Conservation (phyloP, 2,329 filamentous ascomycete genomes). For the Curvularia spicifera region DNA sequence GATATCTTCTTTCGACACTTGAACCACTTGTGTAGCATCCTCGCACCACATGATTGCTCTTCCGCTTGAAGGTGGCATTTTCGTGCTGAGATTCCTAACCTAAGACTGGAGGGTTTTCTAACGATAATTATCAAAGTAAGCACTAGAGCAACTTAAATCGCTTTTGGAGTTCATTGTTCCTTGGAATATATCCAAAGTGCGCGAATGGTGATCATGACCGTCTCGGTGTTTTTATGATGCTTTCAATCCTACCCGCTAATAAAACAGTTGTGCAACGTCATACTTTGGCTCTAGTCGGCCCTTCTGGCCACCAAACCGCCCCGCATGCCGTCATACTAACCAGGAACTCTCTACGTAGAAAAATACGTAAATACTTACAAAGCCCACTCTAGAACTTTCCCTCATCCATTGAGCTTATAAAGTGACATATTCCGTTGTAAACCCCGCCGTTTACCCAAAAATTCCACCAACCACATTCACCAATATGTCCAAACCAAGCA, state of each 20-base stretch:
- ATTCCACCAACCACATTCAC: neutral
- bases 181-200: neutral
- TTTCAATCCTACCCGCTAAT: too few relatives aligned
- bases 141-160: too few relatives aligned
- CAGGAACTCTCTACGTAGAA: neutral
- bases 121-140: too few relatives aligned
- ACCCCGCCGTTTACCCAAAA: neutral
- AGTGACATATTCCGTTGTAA: neutral
- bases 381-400: neutral
- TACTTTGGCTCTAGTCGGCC: neutral
- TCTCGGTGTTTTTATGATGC: too few relatives aligned
- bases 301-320: neutral
- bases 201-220: neutral
- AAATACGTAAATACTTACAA: neutral
- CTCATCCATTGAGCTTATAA: neutral
- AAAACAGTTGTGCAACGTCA: neutral
- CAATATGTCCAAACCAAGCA: constrained; percentile 55
- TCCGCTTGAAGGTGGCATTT: neutral
- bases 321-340: neutral
- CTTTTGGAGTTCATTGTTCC: neutral
- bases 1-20: too few relatives aligned
- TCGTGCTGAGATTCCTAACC: too few relatives aligned
- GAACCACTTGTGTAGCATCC: too few relatives aligned
- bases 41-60: neutral
- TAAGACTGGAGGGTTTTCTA: neutral